Evolutionary conservation across 2,329 filamentous ascomycete genomes (phyloP), one percentile per base, ranked within the genome.

Genomic region (Pseudogymnoascus verrucosus): DNA sequence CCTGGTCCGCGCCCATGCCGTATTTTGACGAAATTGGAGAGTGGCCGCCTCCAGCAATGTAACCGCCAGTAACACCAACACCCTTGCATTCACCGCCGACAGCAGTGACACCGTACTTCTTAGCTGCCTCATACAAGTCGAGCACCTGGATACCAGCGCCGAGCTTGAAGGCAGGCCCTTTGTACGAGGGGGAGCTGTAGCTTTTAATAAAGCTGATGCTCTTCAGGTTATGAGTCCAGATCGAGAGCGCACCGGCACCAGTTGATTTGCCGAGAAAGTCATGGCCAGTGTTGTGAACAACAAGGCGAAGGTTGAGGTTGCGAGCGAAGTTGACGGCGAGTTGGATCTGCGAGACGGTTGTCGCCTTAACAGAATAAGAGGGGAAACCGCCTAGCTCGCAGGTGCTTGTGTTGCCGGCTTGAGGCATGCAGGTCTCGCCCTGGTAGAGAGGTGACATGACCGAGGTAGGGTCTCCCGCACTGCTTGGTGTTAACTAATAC

Each of bases 1-100:
- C 81, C 39, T 88, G 82, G 67, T 89, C 87, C 0, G 82, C 84
- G 1, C 75, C 86, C 28, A 89, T 74, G 0, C 87, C 86, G 63
- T 82, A 81, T 1, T 74, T 74, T 0, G 82, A 80, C 0, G 76
- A 73, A 2, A 88, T 73, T 1, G 82, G 72, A 0, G 79, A 82
- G 70, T 89, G 86, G 0, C 86, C 86, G 1, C 83, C 86, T 0
- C 84, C 85, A 19, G 84, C 82, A 2, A 80, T 76, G 59, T 84
- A 89, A 0, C 86, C 86, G 37, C 68, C 70, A 16, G 60, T 65
- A 28, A 68, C 36, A 19, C 68, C 68, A 40, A 71, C 70, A 8
- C 83, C 85, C 0, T 84, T 75, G 0, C 82, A 81, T 78, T 80
- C 14, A 77, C 78, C 8, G 82, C 85, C 1, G 83, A 75, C 5